Conservation (phyloP, 169 alveolate species). For the Fabrea salina region DNA sequence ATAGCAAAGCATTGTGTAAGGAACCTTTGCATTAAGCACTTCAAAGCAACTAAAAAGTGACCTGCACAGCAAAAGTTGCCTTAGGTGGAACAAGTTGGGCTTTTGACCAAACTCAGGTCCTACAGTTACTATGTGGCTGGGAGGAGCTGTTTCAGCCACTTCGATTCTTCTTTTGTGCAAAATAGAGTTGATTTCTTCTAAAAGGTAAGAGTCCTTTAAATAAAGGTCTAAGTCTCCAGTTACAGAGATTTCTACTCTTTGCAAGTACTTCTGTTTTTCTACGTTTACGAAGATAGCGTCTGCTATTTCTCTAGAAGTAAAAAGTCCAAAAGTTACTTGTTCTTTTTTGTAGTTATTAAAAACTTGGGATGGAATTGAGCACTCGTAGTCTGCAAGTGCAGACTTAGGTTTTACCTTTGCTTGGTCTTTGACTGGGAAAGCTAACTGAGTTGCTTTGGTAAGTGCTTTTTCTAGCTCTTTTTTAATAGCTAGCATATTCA, state of each 20-base stretch:
- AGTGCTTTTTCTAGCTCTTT: not conserved
- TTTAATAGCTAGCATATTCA: not conserved
- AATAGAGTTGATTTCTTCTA: not conserved
- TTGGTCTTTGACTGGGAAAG: not conserved
- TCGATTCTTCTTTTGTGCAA: not conserved
- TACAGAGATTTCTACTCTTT: not conserved
- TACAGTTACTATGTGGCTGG: too few relatives aligned
- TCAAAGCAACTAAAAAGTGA: too few relatives aligned
- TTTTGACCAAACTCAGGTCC: too few relatives aligned
- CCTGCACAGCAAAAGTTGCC: too few relatives aligned
- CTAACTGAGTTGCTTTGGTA: not conserved
- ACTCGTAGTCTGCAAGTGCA: not conserved
- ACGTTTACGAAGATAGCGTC: slow-evolving; percentile 14
- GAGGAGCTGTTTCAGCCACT: not conserved
- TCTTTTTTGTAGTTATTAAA: slow-evolving; percentile 9
- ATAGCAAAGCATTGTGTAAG: too few relatives aligned
- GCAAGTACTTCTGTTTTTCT: not conserved
- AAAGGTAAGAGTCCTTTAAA: not conserved
- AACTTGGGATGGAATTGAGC: not conserved
- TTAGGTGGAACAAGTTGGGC: too few relatives aligned
- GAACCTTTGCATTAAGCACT: too few relatives aligned
- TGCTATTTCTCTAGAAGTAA: slow-evolving; percentile 22
- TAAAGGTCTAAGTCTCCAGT: not conserved
- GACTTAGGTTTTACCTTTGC: not conserved
- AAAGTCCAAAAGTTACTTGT: slow-evolving; percentile 2